Evolutionary conservation across 176 grass and related monocot genomes (phyloP).

Genomic region (Alloteropsis semialata): DNA sequence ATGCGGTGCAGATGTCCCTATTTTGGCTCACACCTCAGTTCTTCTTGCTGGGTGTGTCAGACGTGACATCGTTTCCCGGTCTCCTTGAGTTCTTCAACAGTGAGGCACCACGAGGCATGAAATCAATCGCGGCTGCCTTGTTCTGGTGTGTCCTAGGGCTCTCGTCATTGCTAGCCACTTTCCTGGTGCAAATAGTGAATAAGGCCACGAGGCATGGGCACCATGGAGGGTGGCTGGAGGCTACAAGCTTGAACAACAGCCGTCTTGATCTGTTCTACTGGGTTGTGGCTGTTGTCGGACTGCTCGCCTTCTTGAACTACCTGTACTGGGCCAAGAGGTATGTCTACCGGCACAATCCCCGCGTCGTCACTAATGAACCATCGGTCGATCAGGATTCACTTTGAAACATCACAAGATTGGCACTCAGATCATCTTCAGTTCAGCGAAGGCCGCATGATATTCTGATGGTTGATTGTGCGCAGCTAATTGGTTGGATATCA

Average conservation of each 20-base stretch:
- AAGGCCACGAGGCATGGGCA: slow-evolving; percentile 34
- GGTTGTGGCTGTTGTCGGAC: slow-evolving; percentile 42
- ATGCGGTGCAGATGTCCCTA: slow-evolving; percentile 45
- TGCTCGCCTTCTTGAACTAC: slow-evolving; percentile 55
- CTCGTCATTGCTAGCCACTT: slow-evolving; percentile 44
- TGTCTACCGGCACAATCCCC: slow-evolving; percentile 31
- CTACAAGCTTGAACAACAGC: slow-evolving; percentile 50
- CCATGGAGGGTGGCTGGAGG: slow-evolving; percentile 57
- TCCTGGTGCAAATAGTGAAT: slow-evolving; percentile 41
- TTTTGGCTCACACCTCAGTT: slow-evolving; percentile 58
- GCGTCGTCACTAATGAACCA: not conserved
- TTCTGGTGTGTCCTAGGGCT: slow-evolving; percentile 56
- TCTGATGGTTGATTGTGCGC: not conserved
- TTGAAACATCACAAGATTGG: not conserved
- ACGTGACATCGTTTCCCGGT: slow-evolving; percentile 59
- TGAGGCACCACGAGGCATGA: slow-evolving; percentile 47
- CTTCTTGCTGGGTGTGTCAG: slow-evolving; percentile 48
- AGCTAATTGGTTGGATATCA: not conserved
- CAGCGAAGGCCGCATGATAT: not conserved
- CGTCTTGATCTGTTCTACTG: slow-evolving; percentile 74
- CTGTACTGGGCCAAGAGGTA: slow-evolving; percentile 61
- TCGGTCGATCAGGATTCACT: not conserved
- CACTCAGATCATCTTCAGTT: not conserved
- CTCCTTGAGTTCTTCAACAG: slow-evolving; percentile 76
- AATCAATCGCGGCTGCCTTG: slow-evolving; percentile 51